Evolutionary conservation across 1,284 basidiomycete species (phyloP), one percentile per base, ranked within the genome.

Genomic region (Ustilago shanxiensis): DNA sequence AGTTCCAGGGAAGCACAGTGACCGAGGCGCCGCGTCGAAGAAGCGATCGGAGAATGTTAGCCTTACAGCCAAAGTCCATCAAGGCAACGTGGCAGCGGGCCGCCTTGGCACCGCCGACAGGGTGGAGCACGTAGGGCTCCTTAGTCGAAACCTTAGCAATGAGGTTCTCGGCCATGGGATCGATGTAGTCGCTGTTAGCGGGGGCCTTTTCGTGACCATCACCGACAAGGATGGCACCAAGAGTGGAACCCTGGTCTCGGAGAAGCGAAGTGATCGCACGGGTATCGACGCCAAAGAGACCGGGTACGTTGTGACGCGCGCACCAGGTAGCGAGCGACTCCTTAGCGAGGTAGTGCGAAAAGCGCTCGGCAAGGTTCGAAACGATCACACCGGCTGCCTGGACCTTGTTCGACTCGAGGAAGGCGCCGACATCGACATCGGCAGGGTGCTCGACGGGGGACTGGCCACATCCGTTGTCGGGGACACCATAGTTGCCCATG

Each of bases 401-500:
- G 29, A 99, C 92, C 71, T 91, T 90, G 74, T 91, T 88, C 0
- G 94, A 96, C 87, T 99, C 96, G 79, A 99, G 92, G 67, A 85
- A 82, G 52, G 76, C 73, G 28, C 84, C 84, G 8, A 85, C 82
- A 47, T 85, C 82, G 65, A 93, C 89, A 33, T 85, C 84, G 20
- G 52, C 87, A 5, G 93, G 90, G 3, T 92, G 88, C 37, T 88
- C 89, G 35, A 81, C 67, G 39, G 86, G 84, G 24, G 82, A 81
- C n/a, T 57, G 59, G 11, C 67, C 64, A 44, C 45, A 55, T 29
- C 72, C 70, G 87, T 99, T 99, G 59, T 87, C 84, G 11, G 96
- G 96, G 3, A 99, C 95, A 74, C 97, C 96, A 85, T 99, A 99
- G 87, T 99, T 99, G 56, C 97, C 97, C 79, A 99, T 98, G 87